Percentiles rank a stretch among this genome's conserved stretches.
Conservation (phyloP, 768 basidiomycete genomes). For the Chalciporus piperatus region DNA sequence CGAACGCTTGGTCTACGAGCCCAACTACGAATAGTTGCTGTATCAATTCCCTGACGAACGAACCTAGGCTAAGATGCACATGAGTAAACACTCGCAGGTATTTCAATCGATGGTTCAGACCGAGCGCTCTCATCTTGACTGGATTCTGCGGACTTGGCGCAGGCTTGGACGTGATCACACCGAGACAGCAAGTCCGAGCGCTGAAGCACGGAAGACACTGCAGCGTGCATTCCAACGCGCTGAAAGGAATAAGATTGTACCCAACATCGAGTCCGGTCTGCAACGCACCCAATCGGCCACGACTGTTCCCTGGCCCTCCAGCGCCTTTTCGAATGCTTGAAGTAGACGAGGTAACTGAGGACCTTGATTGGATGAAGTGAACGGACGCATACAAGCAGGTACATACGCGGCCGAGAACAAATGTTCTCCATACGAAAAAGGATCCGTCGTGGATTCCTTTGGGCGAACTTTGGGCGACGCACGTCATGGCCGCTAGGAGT, state of each 20-base stretch:
- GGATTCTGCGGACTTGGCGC: constrained; percentile 21
- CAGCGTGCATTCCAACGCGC: constrained; percentile 46
- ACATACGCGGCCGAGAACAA: constrained; percentile 68
- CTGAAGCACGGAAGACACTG: constrained; percentile 46
- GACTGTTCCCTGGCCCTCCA: constrained; percentile 46
- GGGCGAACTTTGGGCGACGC: constrained; percentile 51
- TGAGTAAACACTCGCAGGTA: constrained; percentile 8
- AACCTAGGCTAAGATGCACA: constrained; percentile 15
- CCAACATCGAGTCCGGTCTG: not conserved
- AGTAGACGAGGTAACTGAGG: constrained; percentile 61
- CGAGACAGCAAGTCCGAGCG: constrained; percentile 53
- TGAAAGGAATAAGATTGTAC: constrained; percentile 17
- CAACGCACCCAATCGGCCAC: constrained; percentile 58
- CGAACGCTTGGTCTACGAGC: constrained; percentile 54
- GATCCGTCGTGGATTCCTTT: constrained; percentile 30
- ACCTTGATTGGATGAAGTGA: constrained; percentile 1
- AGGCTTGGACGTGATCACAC: constrained; percentile 48
- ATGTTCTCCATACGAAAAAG: constrained; percentile 61
- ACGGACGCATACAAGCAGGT: not conserved
- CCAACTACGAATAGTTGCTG: constrained; percentile 52
- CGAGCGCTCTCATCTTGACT: constrained; percentile 21
- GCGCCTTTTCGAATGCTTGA: constrained; percentile 48
- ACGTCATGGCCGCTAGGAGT: constrained; percentile 59
- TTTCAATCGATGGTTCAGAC: constrained; percentile 9
- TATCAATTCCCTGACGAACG: constrained; percentile 34